Conservation (phyloP, 2,329 filamentous ascomycete genomes). For the Seiridium cupressi region DNA sequence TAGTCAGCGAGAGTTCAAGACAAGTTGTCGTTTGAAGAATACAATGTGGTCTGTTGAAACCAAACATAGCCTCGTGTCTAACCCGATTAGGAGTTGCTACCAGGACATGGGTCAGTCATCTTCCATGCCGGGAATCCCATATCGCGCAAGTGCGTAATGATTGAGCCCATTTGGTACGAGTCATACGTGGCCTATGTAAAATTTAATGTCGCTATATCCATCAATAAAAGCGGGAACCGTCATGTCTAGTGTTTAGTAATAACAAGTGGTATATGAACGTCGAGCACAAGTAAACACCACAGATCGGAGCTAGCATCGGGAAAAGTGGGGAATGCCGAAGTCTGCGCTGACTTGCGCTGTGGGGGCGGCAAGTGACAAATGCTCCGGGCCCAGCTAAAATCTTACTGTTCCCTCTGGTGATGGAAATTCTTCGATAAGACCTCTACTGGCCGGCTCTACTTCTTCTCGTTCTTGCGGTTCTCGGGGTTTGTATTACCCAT, state of each 20-base stretch:
- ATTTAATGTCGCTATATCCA: background rate
- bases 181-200: background rate
- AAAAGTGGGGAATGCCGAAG: background rate
- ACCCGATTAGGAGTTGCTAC: too few relatives aligned
- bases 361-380: background rate
- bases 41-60: too few relatives aligned
- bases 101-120: too few relatives aligned
- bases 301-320: constrained; percentile 1
- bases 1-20: too few relatives aligned
- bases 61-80: too few relatives aligned
- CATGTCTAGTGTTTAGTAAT: background rate
- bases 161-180: background rate
- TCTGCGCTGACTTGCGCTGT: background rate
- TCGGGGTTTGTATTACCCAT: background rate
- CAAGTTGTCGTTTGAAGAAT: too few relatives aligned
- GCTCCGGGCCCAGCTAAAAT: background rate
- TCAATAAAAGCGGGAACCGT: background rate
- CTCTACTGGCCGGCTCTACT: background rate
- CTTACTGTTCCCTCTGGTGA: background rate
- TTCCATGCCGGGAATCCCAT: too few relatives aligned
- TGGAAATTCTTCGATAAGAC: background rate
- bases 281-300: background rate
- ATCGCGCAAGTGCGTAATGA: background rate
- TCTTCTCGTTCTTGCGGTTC: background rate
- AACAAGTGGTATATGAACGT: background rate